phyloP scores from a whole-genome alignment of 2,329 filamentous ascomycete species.

The Aspergillus jensenii region DNA sequence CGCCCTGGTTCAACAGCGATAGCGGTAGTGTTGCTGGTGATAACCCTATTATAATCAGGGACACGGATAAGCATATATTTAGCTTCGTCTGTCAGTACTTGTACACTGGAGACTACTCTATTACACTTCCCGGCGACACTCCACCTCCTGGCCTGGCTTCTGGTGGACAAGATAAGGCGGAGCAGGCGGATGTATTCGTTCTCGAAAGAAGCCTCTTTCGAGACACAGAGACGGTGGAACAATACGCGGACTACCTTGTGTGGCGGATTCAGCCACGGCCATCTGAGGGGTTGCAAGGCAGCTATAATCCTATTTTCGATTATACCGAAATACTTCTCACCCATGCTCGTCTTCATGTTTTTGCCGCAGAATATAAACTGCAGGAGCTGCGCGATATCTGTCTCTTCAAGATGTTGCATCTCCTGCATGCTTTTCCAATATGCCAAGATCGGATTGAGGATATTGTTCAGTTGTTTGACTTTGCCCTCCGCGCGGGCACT shows the following conservation, averaged over 20 bases:
- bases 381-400: no score
- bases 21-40: background rate
- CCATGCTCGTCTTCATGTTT: no score
- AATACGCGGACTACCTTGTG: background rate
- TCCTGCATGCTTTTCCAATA: no score
- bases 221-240: background rate
- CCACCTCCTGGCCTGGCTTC: background rate
- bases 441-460: no score
- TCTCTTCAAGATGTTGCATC: no score
- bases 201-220: background rate
- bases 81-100: slow-evolving; percentile 3
- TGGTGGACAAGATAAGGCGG: background rate
- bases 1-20: background rate
- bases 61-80: background rate
- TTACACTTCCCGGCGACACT: background rate
- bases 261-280: background rate
- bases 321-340: no score
- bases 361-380: no score
- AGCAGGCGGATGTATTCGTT: background rate
- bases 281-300: slow-evolving; percentile 1
- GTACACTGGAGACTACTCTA: background rate
- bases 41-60: background rate
- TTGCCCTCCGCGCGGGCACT: no score
- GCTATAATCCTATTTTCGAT: background rate
- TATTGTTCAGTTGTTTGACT: no score